Base-by-base conservation (phyloP, 305 asterid species). In the Vinca major region DNA sequence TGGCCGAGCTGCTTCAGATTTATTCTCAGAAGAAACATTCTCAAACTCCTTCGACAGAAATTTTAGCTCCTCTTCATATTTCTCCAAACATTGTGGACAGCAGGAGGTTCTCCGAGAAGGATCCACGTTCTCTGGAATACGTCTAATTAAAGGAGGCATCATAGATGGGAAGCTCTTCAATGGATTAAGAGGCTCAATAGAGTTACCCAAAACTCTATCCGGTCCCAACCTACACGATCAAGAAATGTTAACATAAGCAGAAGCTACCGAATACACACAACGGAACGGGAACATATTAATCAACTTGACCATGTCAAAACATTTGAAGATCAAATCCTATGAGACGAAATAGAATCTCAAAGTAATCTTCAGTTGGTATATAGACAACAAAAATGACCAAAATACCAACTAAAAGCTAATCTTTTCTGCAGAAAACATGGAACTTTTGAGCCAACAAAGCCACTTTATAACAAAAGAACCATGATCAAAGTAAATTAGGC, bases 61-160 rank as follows among this genome's bases (percentile, higher is more conserved):
- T 2, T 80, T 76, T 52, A 79, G 73, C 78, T 88, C 96, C 51
- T 78, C 83, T 1, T 83, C 85, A 10, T 75, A 83, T 77, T 80
- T 80, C 78, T 71, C 83, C 19, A 81, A 76, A 68, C 92, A 86
- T 63, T 73, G 84, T 33, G 88, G 82, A 67, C 92, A 86, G 39
- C 73, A 69, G 20, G 60, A 51, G 3, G 62, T 13, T 69, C 61
- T 66, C 13, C 62, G 64, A n/a, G 63, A 50, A 40, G 51, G 90
- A 80, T 13, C 78, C 73, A 37, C 79, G 83, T 73, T 85, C 81
- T 83, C 95, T 0, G 84, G 55, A 5, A 73, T n/a, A 14, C 69
- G 80, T 68, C 79, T 81, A 0, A 85, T 48, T 52, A 81, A 67
- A 50, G 79, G 79, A 33, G 88, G 81, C 57, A 66, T 67, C 10